Evolutionary conservation across 2,329 filamentous ascomycete genomes (phyloP), one percentile per base, ranked within the genome.

Genomic region (Fusarium veterinarium): DNA sequence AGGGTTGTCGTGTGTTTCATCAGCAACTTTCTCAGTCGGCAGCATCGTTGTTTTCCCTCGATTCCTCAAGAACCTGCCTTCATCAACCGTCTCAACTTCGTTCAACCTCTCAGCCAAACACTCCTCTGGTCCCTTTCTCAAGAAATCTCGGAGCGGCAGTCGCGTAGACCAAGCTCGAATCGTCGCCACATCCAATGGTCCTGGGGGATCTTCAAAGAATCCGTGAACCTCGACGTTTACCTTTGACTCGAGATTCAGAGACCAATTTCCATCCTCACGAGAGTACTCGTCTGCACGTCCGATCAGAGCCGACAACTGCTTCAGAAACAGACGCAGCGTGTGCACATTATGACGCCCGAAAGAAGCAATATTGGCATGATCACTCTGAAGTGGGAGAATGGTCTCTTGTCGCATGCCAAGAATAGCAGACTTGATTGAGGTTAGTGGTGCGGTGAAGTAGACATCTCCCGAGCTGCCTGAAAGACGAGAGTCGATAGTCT

Each of bases 401-500:
- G 83, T 83, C 74, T 89, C 87, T 28, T 86, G 84, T 25, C 87
- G 81, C 70, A 86, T 83, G 2, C 86, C 86, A 0, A 89, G 78
- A 4, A 89, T 82, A 12, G 82, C 85, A 1, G 87, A 89, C 68
- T 88, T 89, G 75, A 88, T 87, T 0, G 89, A 90, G 0, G 88
- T 87, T 20, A 91, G 80, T 0, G 89, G 89, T 0, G 89, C 89
- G 12, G 87, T 87, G 64, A 91, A 90, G 73, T 88, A 88, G 6
- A 90, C 83, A 60, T 87, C 86, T 8, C 80, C 76, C 11, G 78
- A 76, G 2, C 81, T 76, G 1, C 85, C 85, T 0, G 86, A 87
- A 8, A 91, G 81, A 2, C 85, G 84, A 2, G 89, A 90, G 76
- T 91, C 89, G 12, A 89, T 84, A 0, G 88, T 91, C 74, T 91